Base-by-base conservation (phyloP, 1,284 basidiomycete genomes). In the Leccinum variabile region DNA sequence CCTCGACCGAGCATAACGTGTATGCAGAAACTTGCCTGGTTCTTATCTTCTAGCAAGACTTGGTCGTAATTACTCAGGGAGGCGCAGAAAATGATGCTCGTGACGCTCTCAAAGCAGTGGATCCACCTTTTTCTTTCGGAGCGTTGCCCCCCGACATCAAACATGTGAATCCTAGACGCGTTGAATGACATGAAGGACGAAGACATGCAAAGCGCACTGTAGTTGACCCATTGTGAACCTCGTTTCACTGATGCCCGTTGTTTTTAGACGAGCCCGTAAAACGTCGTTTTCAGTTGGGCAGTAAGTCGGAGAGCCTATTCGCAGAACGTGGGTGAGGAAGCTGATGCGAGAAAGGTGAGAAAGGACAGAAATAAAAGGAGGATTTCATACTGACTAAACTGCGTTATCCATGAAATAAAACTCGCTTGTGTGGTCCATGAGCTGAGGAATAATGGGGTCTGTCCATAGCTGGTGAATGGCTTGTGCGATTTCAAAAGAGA, bases 341-440 rank as follows among this genome's bases (percentile, higher is more conserved):
- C 93, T 95, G 63, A 7, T 59, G 57, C 35, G 16, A 41, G 9
- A 3, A 8, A 16, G 1, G n/a, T 69, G 35, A 61, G 57, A 33
- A 57, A 9, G 50, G 57, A 28, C 25, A 54, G 0, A 62, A 52
- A 30, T 8, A 33, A 16, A 28, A 52, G 5, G 13, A 22, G 33
- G 22, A 25, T 2, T 0, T 1, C 5, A 7, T 25, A 85, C 91
- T 73, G 69, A 95, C 91, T 98, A 98, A 55, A 84, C 82, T 0
- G 96, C 96, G 56, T 89, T 95, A 77, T 98, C 97, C 96, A 98
- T 98, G 22, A 98, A 80, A 75, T 98, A 98, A 72, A 98, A 98
- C 66, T 97, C 90, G 74, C 85, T 91, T 44, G 84, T 84, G 65
- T 92, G 88, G 69, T 97, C 94, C 84, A 98, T 89, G 30, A 98